Conservation (phyloP, 169 alveolate genomes). For the Neospora caninum region DNA sequence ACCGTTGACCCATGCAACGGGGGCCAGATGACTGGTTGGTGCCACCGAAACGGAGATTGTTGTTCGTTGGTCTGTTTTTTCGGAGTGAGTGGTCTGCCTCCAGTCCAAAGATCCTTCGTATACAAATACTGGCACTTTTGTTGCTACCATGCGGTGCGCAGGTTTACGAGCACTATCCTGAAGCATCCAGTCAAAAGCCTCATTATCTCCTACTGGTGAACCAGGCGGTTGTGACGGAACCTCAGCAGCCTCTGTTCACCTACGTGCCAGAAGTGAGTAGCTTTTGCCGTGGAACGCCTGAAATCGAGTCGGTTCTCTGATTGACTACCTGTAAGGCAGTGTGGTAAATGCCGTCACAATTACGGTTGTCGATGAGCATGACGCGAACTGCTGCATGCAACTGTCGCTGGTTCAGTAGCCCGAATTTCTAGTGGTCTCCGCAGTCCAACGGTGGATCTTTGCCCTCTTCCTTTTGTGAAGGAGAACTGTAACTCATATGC, state of each 20-base stretch:
- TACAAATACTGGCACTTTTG: too few relatives aligned
- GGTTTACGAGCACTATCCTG: conserved; percentile 52
- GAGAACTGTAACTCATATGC: background rate
- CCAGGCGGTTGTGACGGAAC: background rate
- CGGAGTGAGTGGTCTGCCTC: too few relatives aligned
- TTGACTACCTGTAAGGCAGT: background rate
- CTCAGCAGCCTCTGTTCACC: conserved; percentile 44
- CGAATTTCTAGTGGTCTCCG: background rate
- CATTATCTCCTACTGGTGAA: conserved; percentile 58
- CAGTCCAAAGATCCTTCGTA: too few relatives aligned
- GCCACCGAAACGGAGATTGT: too few relatives aligned
- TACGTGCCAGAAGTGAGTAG: conserved; percentile 62
- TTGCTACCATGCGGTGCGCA: background rate
- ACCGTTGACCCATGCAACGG: too few relatives aligned
- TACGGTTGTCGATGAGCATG: background rate
- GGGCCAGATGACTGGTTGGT: too few relatives aligned
- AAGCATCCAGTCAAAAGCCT: background rate
- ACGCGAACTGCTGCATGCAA: background rate
- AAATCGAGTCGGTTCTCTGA: background rate
- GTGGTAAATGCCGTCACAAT: background rate
- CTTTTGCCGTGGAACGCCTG: background rate
- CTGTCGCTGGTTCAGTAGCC: background rate
- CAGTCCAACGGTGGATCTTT: too few relatives aligned
- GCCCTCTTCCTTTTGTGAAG: too few relatives aligned
- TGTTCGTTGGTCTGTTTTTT: too few relatives aligned